phyloP scores from a whole-genome alignment of 352 stramenopile species.

The Phytophthora pistaciae region DNA sequence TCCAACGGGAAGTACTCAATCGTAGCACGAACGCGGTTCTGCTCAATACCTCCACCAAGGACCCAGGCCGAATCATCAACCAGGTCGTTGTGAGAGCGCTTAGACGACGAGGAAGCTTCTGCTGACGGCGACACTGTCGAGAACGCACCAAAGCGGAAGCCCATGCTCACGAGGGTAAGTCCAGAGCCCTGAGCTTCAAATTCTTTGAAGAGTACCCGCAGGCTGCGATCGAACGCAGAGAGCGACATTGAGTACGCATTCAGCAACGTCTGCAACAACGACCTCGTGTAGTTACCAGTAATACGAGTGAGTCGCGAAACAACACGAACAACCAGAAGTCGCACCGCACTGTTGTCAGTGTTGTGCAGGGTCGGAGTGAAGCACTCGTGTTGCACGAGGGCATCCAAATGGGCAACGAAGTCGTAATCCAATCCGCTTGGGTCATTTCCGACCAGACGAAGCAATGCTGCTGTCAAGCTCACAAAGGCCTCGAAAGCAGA shows the following conservation, averaged over 20 bases:
- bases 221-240: slow-evolving; percentile 57
- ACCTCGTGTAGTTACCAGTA: slow-evolving; percentile 50
- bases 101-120: slow-evolving; percentile 41
- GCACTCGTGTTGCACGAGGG: slow-evolving; percentile 34
- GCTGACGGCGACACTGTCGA: slow-evolving; percentile 40
- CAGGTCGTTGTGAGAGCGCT: slow-evolving; percentile 51
- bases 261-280: slow-evolving; percentile 71
- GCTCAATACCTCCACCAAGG: slow-evolving; percentile 70
- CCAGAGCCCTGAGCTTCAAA: slow-evolving; percentile 56
- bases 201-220: slow-evolving; percentile 65
- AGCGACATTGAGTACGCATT: slow-evolving; percentile 77
- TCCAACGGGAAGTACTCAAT: slow-evolving; percentile 79
- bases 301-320: slow-evolving; percentile 52
- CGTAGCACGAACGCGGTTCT: slow-evolving; percentile 66
- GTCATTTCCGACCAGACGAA: slow-evolving; percentile 41
- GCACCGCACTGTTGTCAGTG: slow-evolving; percentile 16
- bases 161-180: slow-evolving; percentile 51
- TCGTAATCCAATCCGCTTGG: slow-evolving; percentile 34
- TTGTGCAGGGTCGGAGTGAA: slow-evolving; percentile 43
- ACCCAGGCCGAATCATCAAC: slow-evolving; percentile 78
- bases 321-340: slow-evolving; percentile 50
- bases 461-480: slow-evolving; percentile 39
- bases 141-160: slow-evolving; percentile 79
- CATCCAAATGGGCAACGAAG: slow-evolving; percentile 47
- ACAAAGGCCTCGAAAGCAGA: slow-evolving; percentile 44